Evolutionary conservation across 2,329 filamentous ascomycete genomes (phyloP).

Genomic region (Elsinoe batatas): DNA sequence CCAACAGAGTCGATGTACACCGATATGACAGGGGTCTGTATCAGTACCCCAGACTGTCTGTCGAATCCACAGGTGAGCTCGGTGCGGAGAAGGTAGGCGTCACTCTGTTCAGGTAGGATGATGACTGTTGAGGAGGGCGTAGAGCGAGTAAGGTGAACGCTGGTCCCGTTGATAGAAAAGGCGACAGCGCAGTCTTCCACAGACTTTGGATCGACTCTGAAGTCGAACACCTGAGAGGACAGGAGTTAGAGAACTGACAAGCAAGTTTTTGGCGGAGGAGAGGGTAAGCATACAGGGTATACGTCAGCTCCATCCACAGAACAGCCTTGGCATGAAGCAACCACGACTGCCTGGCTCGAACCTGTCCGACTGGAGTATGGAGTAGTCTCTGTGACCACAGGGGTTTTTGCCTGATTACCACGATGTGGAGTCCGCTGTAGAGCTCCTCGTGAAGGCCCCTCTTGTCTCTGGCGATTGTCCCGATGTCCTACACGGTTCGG

Average conservation of each 20-base stretch:
- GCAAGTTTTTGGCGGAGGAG: not conserved
- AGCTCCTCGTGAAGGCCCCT: not conserved
- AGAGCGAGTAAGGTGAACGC: not conserved
- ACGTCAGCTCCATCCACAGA: slow-evolving; percentile 16
- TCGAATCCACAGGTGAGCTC: slow-evolving; percentile 4
- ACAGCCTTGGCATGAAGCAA: slow-evolving; percentile 15
- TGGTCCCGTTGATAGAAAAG: slow-evolving; percentile 11
- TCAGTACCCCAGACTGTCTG: not conserved
- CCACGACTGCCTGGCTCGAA: slow-evolving; percentile 13
- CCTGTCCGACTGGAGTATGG: not conserved
- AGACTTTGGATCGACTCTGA: slow-evolving; percentile 10
- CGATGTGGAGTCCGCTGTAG: not conserved
- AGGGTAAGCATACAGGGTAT: slow-evolving; percentile 15
- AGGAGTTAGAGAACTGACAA: not conserved
- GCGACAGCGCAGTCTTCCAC: slow-evolving; percentile 11
- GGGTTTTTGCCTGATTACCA: not conserved
- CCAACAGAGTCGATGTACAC: not conserved
- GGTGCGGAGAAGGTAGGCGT: not conserved
- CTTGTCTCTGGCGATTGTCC: not conserved
- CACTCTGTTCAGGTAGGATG: not conserved
- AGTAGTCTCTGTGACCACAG: not conserved
- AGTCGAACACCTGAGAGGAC: slow-evolving; percentile 12
- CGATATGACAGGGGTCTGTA: not conserved
- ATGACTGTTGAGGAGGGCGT: not conserved
- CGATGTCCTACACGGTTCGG: not conserved